Evolutionary conservation across 495 filamentous ascomycete genomes (phyloP).

Genomic region (Penicillium chermesinum): DNA sequence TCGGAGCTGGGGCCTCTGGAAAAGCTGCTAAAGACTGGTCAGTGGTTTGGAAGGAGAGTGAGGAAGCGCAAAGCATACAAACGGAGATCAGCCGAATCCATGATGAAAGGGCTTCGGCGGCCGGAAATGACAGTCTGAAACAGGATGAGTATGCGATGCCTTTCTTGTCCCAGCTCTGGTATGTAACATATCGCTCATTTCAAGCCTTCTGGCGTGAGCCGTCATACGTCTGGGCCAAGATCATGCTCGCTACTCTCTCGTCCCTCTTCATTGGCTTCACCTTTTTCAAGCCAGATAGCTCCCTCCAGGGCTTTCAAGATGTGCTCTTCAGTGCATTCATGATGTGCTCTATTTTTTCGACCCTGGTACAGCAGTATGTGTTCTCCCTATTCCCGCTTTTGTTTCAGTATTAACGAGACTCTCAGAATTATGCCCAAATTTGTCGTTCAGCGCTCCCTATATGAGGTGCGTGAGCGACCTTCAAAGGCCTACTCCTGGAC

Average conservation of each 20-base stretch:
- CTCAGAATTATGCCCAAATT: constrained; percentile 65
- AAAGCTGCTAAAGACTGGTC: constrained; percentile 61
- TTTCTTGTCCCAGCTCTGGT: constrained; percentile 39
- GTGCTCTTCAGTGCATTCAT: constrained; percentile 81
- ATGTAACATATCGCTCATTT: constrained; percentile 41
- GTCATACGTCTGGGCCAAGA: constrained; percentile 12
- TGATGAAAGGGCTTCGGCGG: background rate
- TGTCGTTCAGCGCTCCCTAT: constrained; percentile 55
- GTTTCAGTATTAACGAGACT: background rate
- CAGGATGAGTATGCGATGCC: constrained; percentile 42
- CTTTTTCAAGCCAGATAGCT: constrained; percentile 64
- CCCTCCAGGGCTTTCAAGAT: constrained; percentile 72
- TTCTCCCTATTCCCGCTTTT: constrained; percentile 18
- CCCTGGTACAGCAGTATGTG: constrained; percentile 58
- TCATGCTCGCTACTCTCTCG: constrained; percentile 10
- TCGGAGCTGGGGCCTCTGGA: constrained; percentile 71
- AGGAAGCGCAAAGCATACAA: constrained; percentile 58
- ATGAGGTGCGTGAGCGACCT: constrained; percentile 57
- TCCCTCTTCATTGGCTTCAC: constrained; percentile 62
- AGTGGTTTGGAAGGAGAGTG: constrained; percentile 60
- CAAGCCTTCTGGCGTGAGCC: constrained; percentile 46
- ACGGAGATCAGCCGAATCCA: constrained; percentile 45
- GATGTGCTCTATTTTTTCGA: constrained; percentile 66
- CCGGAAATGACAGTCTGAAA: constrained; percentile 26
- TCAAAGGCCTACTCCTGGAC: constrained; percentile 63